Evolutionary conservation across 2,329 filamentous ascomycete species (phyloP), one percentile per base, ranked within the genome.

Genomic region (Cladosporium sp.): DNA sequence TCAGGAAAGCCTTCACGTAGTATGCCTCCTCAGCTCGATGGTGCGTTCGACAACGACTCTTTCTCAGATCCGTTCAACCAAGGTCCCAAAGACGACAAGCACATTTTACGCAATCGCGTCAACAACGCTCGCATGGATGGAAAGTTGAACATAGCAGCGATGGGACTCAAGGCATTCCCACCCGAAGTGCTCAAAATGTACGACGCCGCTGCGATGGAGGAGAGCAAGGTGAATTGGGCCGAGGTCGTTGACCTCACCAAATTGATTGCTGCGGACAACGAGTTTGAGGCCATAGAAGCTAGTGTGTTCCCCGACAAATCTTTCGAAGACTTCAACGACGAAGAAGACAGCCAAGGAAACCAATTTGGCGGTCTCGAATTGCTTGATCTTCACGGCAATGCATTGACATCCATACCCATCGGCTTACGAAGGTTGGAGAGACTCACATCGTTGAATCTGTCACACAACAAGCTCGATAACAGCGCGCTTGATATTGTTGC

Each of bases 151-250:
- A 93, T 99, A 74, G 90, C 93, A 0, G 93, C 91, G 0, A 86
- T 98, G 83, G 87, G 88, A 1, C 78, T 99, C 47, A 90, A 88
- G 68, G 85, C 90, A 66, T 90, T 99, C 3, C 95, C 95, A 0
- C 79, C 86, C 1, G 92, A 96, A 74, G 91, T 98, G 0, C 81
- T 96, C 79, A 87, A 88, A 64, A 98, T 98, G 93, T 98, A 97
- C 76, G 91, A 93, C 72, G 83, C 92, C 21, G 88, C 93, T 63
- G 84, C 86, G 1, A 84, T 88, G 65, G 87, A 89, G 44, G 83
- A 82, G 14, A 81, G 85, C 26, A 87, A 85, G 41, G 86, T 88
- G 12, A 87, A 89, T 38, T 98, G 95, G 95, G 93, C 93, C 1
- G 94, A 98, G 77, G 90, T 91, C 67, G 92, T 98, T 12, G 94